A percentile compares a stretch with the other conserved stretches of the same genome.
Evolutionary conservation across 805 yeast species (phyloP).

Genomic region (Priceomyces castillae): DNA sequence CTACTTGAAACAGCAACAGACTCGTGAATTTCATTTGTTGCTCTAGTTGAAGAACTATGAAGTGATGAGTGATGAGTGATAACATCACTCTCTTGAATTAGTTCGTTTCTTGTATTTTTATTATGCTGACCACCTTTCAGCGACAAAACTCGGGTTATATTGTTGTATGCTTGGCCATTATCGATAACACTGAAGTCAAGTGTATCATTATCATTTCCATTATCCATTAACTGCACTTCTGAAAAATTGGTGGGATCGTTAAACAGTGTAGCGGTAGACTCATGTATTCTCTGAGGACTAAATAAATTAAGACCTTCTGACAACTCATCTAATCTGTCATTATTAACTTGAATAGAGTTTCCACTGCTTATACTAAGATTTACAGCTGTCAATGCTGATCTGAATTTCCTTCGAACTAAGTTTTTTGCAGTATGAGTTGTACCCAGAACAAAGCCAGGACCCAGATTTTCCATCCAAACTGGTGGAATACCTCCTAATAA

Average conservation of each 20-base stretch:
- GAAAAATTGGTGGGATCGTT: neutral
- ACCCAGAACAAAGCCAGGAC: conserved; percentile 19
- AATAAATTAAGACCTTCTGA: conserved; percentile 1
- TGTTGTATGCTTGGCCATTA: too few species aligned
- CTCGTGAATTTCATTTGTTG: neutral
- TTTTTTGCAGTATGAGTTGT: conserved; percentile 12
- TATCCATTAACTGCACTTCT: neutral
- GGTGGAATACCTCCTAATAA: conserved; percentile 60
- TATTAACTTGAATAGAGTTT: neutral
- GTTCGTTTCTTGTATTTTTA: too few species aligned
- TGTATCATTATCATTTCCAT: neutral
- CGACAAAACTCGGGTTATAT: too few species aligned
- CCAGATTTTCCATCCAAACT: conserved; percentile 48
- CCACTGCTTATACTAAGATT: conserved; percentile 8
- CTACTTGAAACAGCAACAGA: neutral
- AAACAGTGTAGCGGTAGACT: neutral
- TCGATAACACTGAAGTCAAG: too few species aligned
- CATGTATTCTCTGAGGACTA: neutral
- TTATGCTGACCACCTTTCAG: too few species aligned
- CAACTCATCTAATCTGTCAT: neutral
- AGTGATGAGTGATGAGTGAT: neutral
- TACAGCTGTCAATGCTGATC: conserved; percentile 6
- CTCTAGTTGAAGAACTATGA: neutral
- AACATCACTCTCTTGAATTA: too few species aligned
- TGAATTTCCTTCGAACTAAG: conserved; percentile 12